phyloP scores from a whole-genome alignment of 345 rosid genomes.

The Eucalyptus tenuipes region DNA sequence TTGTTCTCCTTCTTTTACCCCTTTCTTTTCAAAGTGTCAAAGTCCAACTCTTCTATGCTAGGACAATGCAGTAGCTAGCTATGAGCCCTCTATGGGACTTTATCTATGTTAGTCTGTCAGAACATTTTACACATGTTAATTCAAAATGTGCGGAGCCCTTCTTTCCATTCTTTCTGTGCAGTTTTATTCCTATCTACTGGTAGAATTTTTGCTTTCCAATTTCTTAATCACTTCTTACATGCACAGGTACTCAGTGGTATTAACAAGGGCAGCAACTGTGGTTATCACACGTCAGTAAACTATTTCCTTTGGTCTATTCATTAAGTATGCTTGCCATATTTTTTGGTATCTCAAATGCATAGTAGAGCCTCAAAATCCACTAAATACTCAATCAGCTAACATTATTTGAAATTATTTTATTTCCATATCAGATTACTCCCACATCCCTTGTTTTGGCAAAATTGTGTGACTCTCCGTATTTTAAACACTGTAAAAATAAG shows the following conservation, averaged over 20 bases:
- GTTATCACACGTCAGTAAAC: conserved; percentile 61
- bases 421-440: not conserved
- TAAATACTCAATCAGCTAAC: not conserved
- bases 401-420: not conserved
- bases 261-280: conserved; percentile 85
- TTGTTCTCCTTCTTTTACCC: not conserved
- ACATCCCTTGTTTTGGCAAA: not conserved
- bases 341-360: not conserved
- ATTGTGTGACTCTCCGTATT: not conserved
- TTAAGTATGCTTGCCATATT: not conserved
- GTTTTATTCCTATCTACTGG: not conserved
- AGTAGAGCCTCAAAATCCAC: not conserved
- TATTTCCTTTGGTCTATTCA: not conserved
- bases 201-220: not conserved
- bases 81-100: not conserved
- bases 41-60: not conserved
- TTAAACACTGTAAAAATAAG: not conserved
- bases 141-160: not conserved
- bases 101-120: not conserved
- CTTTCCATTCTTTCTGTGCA: not conserved
- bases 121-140: not conserved
- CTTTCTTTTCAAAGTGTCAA: not conserved
- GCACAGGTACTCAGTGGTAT: conserved; percentile 85
- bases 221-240: not conserved
- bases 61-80: not conserved